phyloP scores from a whole-genome alignment of 2,329 filamentous ascomycete species.

The Sordariomycetes sp. region DNA sequence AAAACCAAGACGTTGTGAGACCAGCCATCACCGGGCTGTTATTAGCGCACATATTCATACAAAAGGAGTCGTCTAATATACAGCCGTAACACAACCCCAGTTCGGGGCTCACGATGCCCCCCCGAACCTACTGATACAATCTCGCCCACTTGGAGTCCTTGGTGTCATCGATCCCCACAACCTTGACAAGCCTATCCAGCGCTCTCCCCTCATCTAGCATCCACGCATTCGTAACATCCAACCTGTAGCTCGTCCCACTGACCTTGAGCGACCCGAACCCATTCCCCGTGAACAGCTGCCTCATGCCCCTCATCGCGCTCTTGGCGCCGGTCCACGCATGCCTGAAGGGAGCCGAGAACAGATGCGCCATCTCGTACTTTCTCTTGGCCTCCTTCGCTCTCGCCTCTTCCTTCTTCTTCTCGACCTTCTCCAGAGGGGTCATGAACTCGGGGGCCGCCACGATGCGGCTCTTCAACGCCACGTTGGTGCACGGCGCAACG shows the following conservation, averaged over 20 bases:
- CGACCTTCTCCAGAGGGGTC: conserved; percentile 19
- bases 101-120: neutral
- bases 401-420: conserved; percentile 23
- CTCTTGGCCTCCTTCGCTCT: conserved; percentile 24
- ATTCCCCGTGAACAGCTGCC: conserved; percentile 41
- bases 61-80: neutral
- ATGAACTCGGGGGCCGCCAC: conserved; percentile 23
- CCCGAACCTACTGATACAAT: conserved; percentile 1
- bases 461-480: conserved; percentile 24
- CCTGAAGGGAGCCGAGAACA: conserved; percentile 48
- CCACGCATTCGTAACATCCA: conserved; percentile 47
- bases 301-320: conserved; percentile 31
- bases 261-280: conserved; percentile 43
- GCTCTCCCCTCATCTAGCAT: conserved; percentile 48
- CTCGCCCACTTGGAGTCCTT: conserved; percentile 3
- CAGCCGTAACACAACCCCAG: neutral
- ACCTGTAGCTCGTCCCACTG: conserved; percentile 38
- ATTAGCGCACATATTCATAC: neutral
- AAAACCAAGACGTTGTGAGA: too few species aligned
- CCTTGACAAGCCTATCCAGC: conserved; percentile 40
- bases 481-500: conserved; percentile 20
- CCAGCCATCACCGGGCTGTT: too few species aligned
- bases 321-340: conserved; percentile 30
- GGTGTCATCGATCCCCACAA: conserved; percentile 3
- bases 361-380: conserved; percentile 42